Conservation (phyloP, 805 yeast species). For the Yamadazyma scolyti region DNA sequence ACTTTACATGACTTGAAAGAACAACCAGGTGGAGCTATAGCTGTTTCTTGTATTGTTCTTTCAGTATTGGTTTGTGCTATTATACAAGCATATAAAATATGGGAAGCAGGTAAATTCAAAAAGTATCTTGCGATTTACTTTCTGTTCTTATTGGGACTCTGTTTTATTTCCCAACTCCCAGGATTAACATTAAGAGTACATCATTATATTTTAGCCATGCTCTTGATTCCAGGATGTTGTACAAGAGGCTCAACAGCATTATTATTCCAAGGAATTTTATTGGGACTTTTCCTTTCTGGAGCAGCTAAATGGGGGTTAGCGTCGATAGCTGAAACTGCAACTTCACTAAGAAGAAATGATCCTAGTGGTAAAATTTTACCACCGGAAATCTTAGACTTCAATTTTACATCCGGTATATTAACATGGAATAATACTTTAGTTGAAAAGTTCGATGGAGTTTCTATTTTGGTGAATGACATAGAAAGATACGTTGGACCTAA, state of each 20-base stretch:
- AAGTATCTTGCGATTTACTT: slow-evolving; percentile 56
- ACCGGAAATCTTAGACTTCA: slow-evolving; percentile 41
- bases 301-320: slow-evolving; percentile 93
- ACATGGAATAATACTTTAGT: slow-evolving; percentile 27
- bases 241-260: slow-evolving; percentile 69
- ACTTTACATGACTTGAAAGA: slow-evolving; percentile 65
- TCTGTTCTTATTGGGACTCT: slow-evolving; percentile 38
- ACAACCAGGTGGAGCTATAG: slow-evolving; percentile 73
- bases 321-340: slow-evolving; percentile 75
- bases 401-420: slow-evolving; percentile 26
- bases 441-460: slow-evolving; percentile 24
- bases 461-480: slow-evolving; percentile 73
- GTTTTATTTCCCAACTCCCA: slow-evolving; percentile 49
- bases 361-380: slow-evolving; percentile 57
- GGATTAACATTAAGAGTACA: slow-evolving; percentile 76
- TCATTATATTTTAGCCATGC: slow-evolving; percentile 70
- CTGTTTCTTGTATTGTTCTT: slow-evolving; percentile 50
- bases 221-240: slow-evolving; percentile 79
- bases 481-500: slow-evolving; percentile 65
- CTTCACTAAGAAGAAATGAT: slow-evolving; percentile 66
- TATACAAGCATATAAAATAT: slow-evolving; percentile 72
- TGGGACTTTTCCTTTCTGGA: slow-evolving; percentile 82
- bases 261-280: slow-evolving; percentile 75
- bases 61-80: slow-evolving; percentile 52
- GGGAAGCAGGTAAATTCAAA: slow-evolving; percentile 72